Percentiles rank a stretch among this genome's conserved stretches.
These are phyloP conservation scores for Cryphonectria radicalis DNA, from an alignment of 2,329 filamentous ascomycete species.

Conservation along the genomic window DNA sequence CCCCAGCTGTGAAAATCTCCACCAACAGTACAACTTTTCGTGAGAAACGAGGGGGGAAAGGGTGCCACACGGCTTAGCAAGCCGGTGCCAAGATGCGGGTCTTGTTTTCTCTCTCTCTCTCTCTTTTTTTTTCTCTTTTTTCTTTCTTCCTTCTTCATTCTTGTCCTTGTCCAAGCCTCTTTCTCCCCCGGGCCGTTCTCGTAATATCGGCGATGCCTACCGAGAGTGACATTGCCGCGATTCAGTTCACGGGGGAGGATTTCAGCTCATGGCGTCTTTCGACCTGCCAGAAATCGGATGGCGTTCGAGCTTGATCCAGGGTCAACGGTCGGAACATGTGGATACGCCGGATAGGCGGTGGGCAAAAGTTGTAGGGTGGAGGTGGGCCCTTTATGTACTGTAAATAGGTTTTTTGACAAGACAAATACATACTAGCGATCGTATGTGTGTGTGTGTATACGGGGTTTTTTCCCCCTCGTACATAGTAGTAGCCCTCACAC, in stretches of 20 bases:
- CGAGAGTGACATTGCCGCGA: neutral
- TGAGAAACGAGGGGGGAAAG: neutral
- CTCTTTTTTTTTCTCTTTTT: neutral
- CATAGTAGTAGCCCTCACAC: neutral
- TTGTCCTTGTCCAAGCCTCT: neutral
- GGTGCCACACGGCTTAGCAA: neutral
- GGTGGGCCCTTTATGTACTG: neutral
- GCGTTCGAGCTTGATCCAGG: neutral
- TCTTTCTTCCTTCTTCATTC: neutral
- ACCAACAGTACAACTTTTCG: neutral
- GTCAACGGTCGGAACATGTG: constrained; percentile 6
- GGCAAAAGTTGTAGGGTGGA: neutral
- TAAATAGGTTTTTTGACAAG: neutral
- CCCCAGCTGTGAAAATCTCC: neutral
- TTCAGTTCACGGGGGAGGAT: neutral
- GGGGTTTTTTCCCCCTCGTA: neutral
- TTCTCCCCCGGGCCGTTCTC: neutral
- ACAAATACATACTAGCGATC: neutral
- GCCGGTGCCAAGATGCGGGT: constrained; percentile 6
- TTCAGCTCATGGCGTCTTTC: neutral
- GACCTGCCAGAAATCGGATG: constrained; percentile 3
- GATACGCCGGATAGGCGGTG: neutral
- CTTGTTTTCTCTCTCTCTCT: neutral
- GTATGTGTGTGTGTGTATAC: neutral
- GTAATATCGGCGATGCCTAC: constrained; percentile 3